phyloP scores from a whole-genome alignment of 2,329 filamentous ascomycete genomes.

The Neofusicoccum laricinum region DNA sequence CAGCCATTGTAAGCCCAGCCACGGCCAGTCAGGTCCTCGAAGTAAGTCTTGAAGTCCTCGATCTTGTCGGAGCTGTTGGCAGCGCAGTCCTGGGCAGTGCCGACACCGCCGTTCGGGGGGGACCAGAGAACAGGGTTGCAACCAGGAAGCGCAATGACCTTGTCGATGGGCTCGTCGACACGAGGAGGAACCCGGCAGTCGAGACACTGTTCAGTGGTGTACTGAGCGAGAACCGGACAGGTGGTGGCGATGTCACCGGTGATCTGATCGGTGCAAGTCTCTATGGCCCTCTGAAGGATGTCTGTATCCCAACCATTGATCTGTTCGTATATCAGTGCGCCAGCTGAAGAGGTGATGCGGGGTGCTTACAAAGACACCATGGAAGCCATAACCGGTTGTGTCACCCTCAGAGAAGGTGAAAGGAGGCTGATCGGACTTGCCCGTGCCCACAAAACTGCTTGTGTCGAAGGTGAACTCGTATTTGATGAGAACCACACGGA shows the following conservation, averaged over 20 bases:
- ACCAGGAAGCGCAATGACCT: conserved; percentile 53
- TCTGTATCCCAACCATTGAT: background rate
- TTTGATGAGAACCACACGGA: conserved; percentile 56
- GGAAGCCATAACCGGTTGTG: conserved; percentile 67
- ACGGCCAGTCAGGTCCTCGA: conserved; percentile 45
- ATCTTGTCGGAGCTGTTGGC: background rate
- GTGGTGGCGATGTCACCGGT: conserved; percentile 60
- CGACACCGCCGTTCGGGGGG: too few species aligned
- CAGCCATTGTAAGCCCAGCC: conserved; percentile 63
- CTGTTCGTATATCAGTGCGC: conserved; percentile 38
- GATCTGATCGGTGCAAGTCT: conserved; percentile 60
- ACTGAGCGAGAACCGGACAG: conserved; percentile 39
- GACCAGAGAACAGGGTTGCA: conserved; percentile 53
- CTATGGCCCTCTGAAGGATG: conserved; percentile 62
- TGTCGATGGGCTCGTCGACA: conserved; percentile 42
- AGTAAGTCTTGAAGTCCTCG: background rate
- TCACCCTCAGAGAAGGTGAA: conserved; percentile 70
- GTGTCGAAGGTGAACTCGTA: conserved; percentile 44
- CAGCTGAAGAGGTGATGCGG: background rate
- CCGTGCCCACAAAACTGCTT: conserved; percentile 41
- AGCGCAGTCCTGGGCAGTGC: conserved; percentile 29
- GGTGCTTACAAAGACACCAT: conserved; percentile 61
- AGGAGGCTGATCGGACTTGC: conserved; percentile 45
- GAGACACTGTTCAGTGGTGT: conserved; percentile 43
- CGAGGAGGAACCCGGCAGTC: conserved; percentile 50